Base-by-base conservation (phyloP, 2,329 filamentous ascomycete species). In the Sclerotiophoma versabilis region DNA sequence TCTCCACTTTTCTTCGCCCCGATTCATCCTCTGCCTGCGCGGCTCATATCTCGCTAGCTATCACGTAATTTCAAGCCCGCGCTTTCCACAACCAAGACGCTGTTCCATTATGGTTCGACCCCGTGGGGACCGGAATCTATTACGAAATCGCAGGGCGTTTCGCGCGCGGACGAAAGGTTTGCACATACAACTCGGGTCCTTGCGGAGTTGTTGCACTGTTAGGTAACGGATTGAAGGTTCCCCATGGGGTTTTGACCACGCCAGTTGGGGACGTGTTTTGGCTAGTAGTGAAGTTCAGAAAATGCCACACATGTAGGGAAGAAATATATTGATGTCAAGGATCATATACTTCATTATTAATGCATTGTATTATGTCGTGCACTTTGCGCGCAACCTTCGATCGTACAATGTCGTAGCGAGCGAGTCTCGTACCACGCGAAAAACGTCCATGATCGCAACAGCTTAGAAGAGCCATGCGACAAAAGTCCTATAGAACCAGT, bases 381-480 rank as follows among this genome's bases (percentile, higher is more conserved):
- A 11, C 17, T 37, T 15, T 7, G 32, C 2, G 36, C 27, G 34
- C 23, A 37, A 34, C 7, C 19, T 11, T 14, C 22, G 8, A 14
- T 20, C 34, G 10, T 33, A 19, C 22, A 17, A 33, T 14, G 17
- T 41, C n/a, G 19, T 45, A 49, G 29, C 45, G 39, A 54, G 23
- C 20, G 39, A 23, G 2, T 32, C 9, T 22, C 15, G 23, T 5
- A 50, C 23, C 20, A 44, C 12, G 6, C 25, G 22, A 26, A 15
- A 17, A 19, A 30, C 14, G 30, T 23, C n/a, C 39, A 32, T 7
- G 19, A n/a, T 38, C 12, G 12, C 12, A 15, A 17, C 15, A 36
- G 10, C 27, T 36, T 81, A 88, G 66, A 88, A 85, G 60, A 88
- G 70, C 85, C 85, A 88, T 5, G 83, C 74, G 17, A 88, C 69